Evolutionary conservation across 2,329 filamentous ascomycete genomes (phyloP), one percentile per base, ranked within the genome.

Genomic region (Fusarium pininemorale): DNA sequence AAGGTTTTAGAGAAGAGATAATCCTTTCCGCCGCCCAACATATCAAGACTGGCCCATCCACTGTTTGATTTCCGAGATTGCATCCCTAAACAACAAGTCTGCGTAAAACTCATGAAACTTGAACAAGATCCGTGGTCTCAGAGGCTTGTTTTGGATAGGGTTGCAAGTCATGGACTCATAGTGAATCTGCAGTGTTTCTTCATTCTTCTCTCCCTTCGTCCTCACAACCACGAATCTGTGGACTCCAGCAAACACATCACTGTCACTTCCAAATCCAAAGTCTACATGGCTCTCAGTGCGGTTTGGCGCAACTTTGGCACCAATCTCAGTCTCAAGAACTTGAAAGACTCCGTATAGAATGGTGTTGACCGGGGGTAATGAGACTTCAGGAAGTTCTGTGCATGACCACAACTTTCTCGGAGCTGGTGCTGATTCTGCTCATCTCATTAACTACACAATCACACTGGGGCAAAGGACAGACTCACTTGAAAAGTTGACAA

Each of bases 191-290:
- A 79, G 58, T 6, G 26, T 64, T 20, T 38, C 28, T 8, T 35
- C 32, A 2, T 7, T 48, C 0, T 35, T 28, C 6, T 59, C 45
- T 4, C 44, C n/a, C 13, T 38, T 35, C 6, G 63, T 47, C 11
- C 79, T 70, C 6, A 77, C 62, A 9, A 82, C 62, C 13, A 73
- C 75, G 30, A 82, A 79, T 4, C 79, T 73, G 54, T 82, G 81
- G 6, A 76, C 77, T 0, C 81, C 80, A 0, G 75, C 72, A n/a
- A 82, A 82, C 0, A 20, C 28, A 0, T 56, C 53, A 53, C 69
- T 44, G 26, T 80, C 75, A 20, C 72, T 78, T 4, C 81, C 80
- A 24, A 79, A 82, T 1, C 73, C 71, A 50, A 81, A 75, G 65
- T 82, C 81, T 14, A 81, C 50, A 37, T 75, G 74, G 38, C 80